These are phyloP conservation scores for Brassica cretica DNA, from an alignment of 345 rosid genomes.

Conservation along the genomic window DNA sequence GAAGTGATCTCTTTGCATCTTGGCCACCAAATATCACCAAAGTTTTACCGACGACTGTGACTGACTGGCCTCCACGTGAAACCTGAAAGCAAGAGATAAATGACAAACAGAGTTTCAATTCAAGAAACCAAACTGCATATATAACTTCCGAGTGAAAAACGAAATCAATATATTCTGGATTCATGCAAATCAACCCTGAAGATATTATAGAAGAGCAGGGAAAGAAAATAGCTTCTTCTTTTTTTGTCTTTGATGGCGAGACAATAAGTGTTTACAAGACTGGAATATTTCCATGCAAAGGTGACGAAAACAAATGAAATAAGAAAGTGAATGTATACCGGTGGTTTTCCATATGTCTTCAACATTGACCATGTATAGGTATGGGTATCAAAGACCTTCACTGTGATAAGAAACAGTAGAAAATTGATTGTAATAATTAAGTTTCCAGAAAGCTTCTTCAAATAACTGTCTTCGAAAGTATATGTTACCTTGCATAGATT, in stretches of 20 bases:
- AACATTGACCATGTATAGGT: slow-evolving; percentile 77
- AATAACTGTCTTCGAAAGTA: slow-evolving; percentile 5
- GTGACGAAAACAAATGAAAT: slow-evolving; percentile 8
- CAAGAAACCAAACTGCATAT: slow-evolving; percentile 9
- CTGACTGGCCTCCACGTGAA: slow-evolving; percentile 99
- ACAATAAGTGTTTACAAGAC: neutral
- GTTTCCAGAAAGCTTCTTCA: slow-evolving; percentile 10
- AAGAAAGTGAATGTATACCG: slow-evolving; percentile 60
- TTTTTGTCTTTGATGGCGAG: neutral
- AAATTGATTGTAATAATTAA: slow-evolving; percentile 15
- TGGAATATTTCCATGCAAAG: slow-evolving; percentile 23
- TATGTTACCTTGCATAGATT: slow-evolving; percentile 85
- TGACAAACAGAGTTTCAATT: slow-evolving; percentile 9
- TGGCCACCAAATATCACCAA: slow-evolving; percentile 97
- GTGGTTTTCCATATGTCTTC: slow-evolving; percentile 95
- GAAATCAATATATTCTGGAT: neutral
- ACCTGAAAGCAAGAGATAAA: slow-evolving; percentile 52
- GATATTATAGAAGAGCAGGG: slow-evolving; percentile 1
- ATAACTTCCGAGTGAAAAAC: slow-evolving; percentile 8
- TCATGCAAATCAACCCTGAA: slow-evolving; percentile 12
- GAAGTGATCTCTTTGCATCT: slow-evolving; percentile 84
- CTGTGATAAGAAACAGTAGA: slow-evolving; percentile 50
- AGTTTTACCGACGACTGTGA: slow-evolving; percentile 77
- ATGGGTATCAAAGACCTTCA: slow-evolving; percentile 80
- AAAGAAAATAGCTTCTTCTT: slow-evolving; percentile 1